These are phyloP conservation scores for Rhytidiadelphus loreus DNA, from an alignment of 225 moss, liverwort and hornwort species.

Conservation along the genomic window DNA sequence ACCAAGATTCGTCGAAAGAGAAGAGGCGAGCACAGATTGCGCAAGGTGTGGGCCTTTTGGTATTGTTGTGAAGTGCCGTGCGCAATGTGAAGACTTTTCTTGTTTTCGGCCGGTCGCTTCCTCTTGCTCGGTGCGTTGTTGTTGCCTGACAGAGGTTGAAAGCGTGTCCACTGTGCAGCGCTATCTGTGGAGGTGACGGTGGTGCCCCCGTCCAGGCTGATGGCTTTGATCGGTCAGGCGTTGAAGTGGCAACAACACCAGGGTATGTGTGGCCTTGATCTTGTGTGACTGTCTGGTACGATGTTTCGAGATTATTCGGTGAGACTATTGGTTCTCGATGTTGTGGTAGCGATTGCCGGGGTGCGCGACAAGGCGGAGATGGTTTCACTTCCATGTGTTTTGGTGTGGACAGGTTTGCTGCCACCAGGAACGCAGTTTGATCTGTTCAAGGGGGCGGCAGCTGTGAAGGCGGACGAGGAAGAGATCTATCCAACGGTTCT, in stretches of 20 bases:
- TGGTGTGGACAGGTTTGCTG: constrained; percentile 54
- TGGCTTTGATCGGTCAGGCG: constrained; percentile 97
- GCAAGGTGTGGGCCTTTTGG: constrained; percentile 42
- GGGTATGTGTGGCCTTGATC: constrained; percentile 23
- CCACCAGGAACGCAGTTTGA: constrained; percentile 97
- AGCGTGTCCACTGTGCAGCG: constrained; percentile 37
- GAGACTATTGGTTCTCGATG: background rate
- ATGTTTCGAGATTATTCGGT: background rate
- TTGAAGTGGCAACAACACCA: constrained; percentile 99
- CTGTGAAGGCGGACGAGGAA: constrained; percentile 96
- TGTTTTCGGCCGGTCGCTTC: background rate
- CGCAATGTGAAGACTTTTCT: background rate
- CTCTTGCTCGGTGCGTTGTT: background rate
- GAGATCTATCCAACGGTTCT: constrained; percentile 83
- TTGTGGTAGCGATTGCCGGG: background rate
- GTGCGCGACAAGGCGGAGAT: background rate
- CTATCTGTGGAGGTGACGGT: constrained; percentile 91
- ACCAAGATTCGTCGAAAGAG: constrained; percentile 97
- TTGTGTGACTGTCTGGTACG: background rate
- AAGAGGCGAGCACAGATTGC: constrained; percentile 92
- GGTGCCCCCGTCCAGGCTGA: constrained; percentile 93
- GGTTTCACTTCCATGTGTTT: background rate
- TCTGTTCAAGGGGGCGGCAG: constrained; percentile 96
- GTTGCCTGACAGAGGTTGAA: background rate
- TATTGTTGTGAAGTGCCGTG: background rate